Conservation (phyloP, 2,329 filamentous ascomycete genomes). For the Aciculosporium take region DNA sequence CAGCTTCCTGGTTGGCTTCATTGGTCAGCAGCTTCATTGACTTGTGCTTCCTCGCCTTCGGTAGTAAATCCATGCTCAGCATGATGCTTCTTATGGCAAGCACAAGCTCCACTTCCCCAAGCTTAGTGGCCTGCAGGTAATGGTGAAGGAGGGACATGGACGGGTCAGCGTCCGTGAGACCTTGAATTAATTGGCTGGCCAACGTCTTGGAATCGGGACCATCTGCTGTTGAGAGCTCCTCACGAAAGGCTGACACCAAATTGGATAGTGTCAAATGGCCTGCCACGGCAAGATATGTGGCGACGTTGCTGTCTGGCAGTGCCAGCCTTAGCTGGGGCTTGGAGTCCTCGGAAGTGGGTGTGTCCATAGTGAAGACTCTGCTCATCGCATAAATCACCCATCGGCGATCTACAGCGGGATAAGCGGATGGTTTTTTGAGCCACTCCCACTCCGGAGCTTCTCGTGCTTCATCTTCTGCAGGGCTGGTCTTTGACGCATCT, state of each 20-base stretch:
- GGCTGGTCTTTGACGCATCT: constrained; percentile 3
- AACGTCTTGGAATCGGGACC: constrained; percentile 30
- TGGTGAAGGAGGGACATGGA: constrained; percentile 52
- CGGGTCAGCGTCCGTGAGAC: constrained; percentile 51
- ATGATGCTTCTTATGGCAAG: constrained; percentile 52
- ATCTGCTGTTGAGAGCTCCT: constrained; percentile 28
- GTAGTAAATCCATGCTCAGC: constrained; percentile 49
- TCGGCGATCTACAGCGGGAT: constrained; percentile 45
- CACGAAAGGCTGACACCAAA: constrained; percentile 41
- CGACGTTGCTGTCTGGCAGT: constrained; percentile 37
- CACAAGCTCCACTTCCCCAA: constrained; percentile 52
- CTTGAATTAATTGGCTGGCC: constrained; percentile 46
- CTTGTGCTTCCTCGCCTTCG: constrained; percentile 22
- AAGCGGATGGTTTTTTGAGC: constrained; percentile 27
- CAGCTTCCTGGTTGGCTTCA: constrained; percentile 13
- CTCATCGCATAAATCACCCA: constrained; percentile 52
- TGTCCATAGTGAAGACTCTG: constrained; percentile 43
- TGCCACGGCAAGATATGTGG: constrained; percentile 44
- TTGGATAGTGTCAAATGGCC: constrained; percentile 48
- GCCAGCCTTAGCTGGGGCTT: constrained; percentile 20
- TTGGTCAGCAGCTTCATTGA: constrained; percentile 19
- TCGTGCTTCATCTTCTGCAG: constrained; percentile 10
- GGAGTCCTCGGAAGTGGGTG: constrained; percentile 23
- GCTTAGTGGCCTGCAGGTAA: constrained; percentile 50
- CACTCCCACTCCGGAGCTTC: constrained; percentile 36